These are phyloP conservation scores for Hypsizygus marmoreus DNA, from an alignment of 768 basidiomycete genomes.

Conservation along the genomic window DNA sequence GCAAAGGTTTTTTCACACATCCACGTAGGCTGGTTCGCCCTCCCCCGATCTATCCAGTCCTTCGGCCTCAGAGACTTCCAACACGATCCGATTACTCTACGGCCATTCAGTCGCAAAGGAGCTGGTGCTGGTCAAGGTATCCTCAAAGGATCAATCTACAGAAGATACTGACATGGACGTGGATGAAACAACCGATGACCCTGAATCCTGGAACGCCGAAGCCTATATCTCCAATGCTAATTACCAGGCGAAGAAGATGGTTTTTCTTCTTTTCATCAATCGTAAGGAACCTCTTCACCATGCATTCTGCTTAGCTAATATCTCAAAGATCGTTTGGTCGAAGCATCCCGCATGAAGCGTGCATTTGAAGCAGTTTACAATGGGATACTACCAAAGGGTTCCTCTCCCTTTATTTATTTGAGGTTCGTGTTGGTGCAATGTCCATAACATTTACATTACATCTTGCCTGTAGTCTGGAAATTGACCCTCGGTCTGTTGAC, in stretches of 20 bases:
- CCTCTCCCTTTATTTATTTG: conserved; percentile 90
- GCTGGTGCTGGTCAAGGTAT: conserved; percentile 50
- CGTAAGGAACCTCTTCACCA: conserved; percentile 52
- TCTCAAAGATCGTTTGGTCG: conserved; percentile 82
- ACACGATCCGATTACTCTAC: conserved; percentile 81
- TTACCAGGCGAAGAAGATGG: conserved; percentile 84
- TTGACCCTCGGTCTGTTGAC: conserved; percentile 88
- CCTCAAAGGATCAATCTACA: conserved; percentile 30
- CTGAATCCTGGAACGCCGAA: conserved; percentile 69
- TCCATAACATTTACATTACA: conserved; percentile 1
- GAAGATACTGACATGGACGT: conserved; percentile 29
- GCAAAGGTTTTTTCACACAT: neutral
- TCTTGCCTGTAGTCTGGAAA: conserved; percentile 56
- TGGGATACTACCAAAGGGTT: conserved; percentile 84
- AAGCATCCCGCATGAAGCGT: conserved; percentile 83
- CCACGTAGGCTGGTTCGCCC: conserved; percentile 63
- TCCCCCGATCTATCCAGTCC: conserved; percentile 85
- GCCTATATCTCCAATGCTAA: conserved; percentile 84
- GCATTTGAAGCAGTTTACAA: conserved; percentile 87
- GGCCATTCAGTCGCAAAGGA: conserved; percentile 81
- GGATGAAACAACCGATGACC: conserved; percentile 33
- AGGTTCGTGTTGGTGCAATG: conserved; percentile 53
- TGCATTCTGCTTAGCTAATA: neutral
- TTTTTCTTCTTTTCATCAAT: conserved; percentile 92
- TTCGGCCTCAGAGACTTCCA: conserved; percentile 57